Percentiles rank a stretch among this genome's conserved stretches.
phyloP scores from a whole-genome alignment of 495 filamentous ascomycete species.

The Xylaria flabelliformis region DNA sequence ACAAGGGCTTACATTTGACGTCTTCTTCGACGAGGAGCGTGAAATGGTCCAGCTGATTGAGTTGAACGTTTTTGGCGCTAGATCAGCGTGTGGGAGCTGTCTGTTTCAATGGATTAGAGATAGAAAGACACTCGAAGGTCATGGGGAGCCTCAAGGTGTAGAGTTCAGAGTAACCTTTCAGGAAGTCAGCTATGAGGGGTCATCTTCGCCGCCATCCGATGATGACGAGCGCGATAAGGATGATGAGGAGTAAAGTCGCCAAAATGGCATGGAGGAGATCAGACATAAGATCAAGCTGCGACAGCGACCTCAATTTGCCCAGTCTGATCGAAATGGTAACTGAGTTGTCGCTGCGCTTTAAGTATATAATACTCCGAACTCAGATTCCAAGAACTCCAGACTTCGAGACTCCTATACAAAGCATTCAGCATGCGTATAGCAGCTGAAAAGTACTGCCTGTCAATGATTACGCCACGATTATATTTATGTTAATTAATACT shows the following conservation, averaged over 20 bases:
- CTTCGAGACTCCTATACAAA: no score
- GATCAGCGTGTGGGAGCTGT: constrained; percentile 39
- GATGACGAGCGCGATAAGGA: background rate
- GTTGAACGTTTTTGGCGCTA: constrained; percentile 37
- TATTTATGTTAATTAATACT: no score
- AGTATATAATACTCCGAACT: no score
- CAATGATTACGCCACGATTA: no score
- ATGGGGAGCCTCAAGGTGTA: background rate
- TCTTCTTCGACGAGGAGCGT: constrained; percentile 37
- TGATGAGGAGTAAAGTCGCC: background rate
- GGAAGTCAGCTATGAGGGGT: background rate
- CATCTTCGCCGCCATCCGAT: background rate
- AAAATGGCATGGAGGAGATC: background rate
- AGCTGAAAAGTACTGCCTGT: no score
- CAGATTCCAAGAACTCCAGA: no score
- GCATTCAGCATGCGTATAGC: no score
- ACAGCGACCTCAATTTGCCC: no score
- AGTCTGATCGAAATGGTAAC: no score
- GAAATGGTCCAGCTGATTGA: constrained; percentile 32
- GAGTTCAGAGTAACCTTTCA: constrained; percentile 27
- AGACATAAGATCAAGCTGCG: no score
- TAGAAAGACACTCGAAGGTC: constrained; percentile 31
- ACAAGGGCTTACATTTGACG: constrained; percentile 41
- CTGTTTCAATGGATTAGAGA: constrained; percentile 41
- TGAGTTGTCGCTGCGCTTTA: no score